These are phyloP conservation scores for Pythium phragmitis DNA, from an alignment of 352 stramenopile species.

Conservation along the genomic window DNA sequence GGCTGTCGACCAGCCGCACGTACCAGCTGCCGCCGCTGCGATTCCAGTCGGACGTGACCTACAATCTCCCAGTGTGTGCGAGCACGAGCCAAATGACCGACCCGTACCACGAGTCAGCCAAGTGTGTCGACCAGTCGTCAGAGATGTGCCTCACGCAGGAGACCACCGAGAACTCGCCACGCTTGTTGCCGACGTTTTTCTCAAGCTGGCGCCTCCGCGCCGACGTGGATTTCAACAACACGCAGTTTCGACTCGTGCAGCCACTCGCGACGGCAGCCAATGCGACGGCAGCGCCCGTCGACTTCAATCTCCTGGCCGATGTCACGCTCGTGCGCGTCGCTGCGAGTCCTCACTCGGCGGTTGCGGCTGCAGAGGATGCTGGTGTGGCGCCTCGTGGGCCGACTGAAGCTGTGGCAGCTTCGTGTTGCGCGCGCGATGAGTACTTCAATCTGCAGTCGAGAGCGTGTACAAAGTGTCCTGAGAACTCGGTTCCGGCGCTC, in stretches of 20 bases:
- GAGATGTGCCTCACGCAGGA: slow-evolving; percentile 7
- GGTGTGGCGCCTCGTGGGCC: not conserved
- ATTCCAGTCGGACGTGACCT: slow-evolving; percentile 16
- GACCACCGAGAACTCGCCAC: not conserved
- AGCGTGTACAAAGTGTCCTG: slow-evolving; percentile 12
- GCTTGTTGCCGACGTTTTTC: slow-evolving; percentile 16
- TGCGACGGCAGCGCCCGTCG: not conserved
- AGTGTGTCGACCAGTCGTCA: slow-evolving; percentile 14
- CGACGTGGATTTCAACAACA: slow-evolving; percentile 11
- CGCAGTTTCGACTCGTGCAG: slow-evolving; percentile 7
- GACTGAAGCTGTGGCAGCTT: not conserved
- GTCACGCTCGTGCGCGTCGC: slow-evolving; percentile 14
- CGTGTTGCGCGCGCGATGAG: slow-evolving; percentile 9
- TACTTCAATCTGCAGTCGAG: slow-evolving; percentile 9
- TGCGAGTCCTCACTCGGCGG: not conserved
- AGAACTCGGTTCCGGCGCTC: not conserved
- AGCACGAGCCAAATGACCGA: not conserved
- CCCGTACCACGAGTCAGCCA: slow-evolving; percentile 13
- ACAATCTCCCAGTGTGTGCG: slow-evolving; percentile 11
- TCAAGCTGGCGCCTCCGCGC: slow-evolving; percentile 8
- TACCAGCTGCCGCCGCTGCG: slow-evolving; percentile 9
- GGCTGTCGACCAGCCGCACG: not conserved
- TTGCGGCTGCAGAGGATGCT: not conserved
- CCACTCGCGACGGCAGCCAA: slow-evolving; percentile 1
- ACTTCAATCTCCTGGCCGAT: slow-evolving; percentile 13